Percentiles rank a stretch among this genome's conserved stretches.
These are phyloP conservation scores for Knoxdaviesia proteae DNA, from an alignment of 2,329 filamentous ascomycete species.

Conservation along the genomic window DNA sequence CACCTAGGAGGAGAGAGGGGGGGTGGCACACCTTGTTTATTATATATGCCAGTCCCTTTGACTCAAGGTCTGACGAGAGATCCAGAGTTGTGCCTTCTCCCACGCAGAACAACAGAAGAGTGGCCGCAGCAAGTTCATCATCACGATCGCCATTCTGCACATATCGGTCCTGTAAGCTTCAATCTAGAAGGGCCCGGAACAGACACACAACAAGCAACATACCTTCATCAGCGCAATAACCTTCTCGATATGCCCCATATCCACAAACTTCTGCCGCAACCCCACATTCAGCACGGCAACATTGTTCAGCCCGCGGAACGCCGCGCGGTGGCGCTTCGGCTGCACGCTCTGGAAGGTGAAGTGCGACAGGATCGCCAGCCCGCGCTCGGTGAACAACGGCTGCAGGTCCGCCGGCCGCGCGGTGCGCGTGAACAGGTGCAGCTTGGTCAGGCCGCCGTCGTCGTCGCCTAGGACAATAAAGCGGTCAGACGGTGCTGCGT, in stretches of 20 bases:
- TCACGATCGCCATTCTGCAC: constrained; percentile 5
- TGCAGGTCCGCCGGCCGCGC: background rate
- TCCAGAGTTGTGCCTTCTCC: constrained; percentile 4
- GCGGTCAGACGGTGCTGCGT: no score
- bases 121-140: constrained; percentile 6
- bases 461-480: no score
- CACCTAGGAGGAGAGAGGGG: background rate
- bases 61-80: constrained; percentile 21
- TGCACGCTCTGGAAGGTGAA: constrained; percentile 1
- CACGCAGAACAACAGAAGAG: constrained; percentile 5
- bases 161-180: background rate
- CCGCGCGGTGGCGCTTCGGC: background rate
- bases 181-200: background rate
- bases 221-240: constrained; percentile 4
- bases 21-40: constrained; percentile 5
- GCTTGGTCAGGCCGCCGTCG: constrained; percentile 1
- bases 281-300: constrained; percentile 5
- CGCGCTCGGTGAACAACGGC: constrained; percentile 1
- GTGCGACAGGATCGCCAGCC: constrained; percentile 1
- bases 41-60: constrained; percentile 6
- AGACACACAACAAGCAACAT: background rate
- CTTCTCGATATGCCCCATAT: constrained; percentile 3
- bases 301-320: constrained; percentile 4
- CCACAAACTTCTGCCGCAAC: constrained; percentile 5
- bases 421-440: constrained; percentile 2